Percentiles rank a stretch among this genome's conserved stretches.
Evolutionary conservation across 2,329 filamentous ascomycete species (phyloP).

Genomic region (Alternaria brassicae): DNA sequence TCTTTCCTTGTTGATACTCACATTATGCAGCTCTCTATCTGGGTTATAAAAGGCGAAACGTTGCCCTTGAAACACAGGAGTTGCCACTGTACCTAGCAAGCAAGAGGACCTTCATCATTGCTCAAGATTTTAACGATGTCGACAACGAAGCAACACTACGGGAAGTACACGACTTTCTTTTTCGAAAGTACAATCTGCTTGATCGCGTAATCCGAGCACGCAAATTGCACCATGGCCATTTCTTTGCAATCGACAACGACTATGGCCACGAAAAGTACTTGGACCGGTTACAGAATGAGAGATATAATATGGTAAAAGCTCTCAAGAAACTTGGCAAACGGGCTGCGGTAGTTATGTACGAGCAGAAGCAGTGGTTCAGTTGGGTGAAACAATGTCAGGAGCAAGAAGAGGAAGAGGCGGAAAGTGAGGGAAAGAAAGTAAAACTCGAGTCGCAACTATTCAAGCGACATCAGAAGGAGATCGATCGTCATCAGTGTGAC

Average conservation of each 20-base stretch:
- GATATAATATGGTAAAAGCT: slow-evolving; percentile 48
- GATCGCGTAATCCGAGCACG: slow-evolving; percentile 54
- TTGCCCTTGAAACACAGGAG: slow-evolving; percentile 51
- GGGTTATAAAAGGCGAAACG: slow-evolving; percentile 59
- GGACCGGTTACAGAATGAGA: slow-evolving; percentile 49
- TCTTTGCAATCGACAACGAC: slow-evolving; percentile 53
- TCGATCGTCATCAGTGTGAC: slow-evolving; percentile 51
- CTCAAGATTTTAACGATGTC: slow-evolving; percentile 51
- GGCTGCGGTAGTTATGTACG: slow-evolving; percentile 54
- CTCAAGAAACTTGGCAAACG: slow-evolving; percentile 55
- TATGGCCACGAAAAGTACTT: slow-evolving; percentile 56
- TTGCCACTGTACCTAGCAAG: slow-evolving; percentile 51
- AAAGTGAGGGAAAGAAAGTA: slow-evolving; percentile 59
- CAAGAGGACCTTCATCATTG: slow-evolving; percentile 48
- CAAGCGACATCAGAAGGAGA: slow-evolving; percentile 47
- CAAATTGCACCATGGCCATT: slow-evolving; percentile 53
- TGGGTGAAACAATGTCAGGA: slow-evolving; percentile 57
- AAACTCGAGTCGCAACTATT: slow-evolving; percentile 54
- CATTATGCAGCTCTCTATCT: slow-evolving; percentile 49
- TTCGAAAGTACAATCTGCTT: slow-evolving; percentile 47
- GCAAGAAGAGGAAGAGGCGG: slow-evolving; percentile 54
- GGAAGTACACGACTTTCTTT: slow-evolving; percentile 53
- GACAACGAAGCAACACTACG: slow-evolving; percentile 49
- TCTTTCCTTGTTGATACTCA: not conserved
- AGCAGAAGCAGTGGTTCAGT: slow-evolving; percentile 58